Evolutionary conservation across 2,329 filamentous ascomycete genomes (phyloP).

Genomic region (Phoma sp.): DNA sequence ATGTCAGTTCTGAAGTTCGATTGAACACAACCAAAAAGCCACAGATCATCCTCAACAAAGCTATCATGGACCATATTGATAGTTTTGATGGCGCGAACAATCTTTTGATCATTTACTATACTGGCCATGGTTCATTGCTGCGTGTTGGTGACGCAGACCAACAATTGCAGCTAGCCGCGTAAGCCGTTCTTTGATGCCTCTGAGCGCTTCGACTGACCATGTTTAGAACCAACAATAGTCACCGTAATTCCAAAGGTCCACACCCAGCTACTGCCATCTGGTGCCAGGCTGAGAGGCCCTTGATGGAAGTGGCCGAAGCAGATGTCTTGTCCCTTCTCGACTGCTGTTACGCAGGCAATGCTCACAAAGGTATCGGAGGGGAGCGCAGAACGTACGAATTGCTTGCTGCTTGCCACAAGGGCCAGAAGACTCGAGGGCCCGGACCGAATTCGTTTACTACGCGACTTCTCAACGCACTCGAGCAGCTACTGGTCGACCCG

Average conservation of each 20-base stretch:
- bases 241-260: background rate
- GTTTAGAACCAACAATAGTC: background rate
- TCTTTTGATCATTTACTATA: conserved; percentile 41
- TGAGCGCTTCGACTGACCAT: background rate
- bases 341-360: conserved; percentile 37
- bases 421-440: background rate
- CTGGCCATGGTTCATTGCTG: conserved; percentile 30
- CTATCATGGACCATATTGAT: conserved; percentile 22
- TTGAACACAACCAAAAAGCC: background rate
- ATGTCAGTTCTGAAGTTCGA: background rate
- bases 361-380: conserved; percentile 16
- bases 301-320: conserved; percentile 16
- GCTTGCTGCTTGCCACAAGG: conserved; percentile 7
- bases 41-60: conserved; percentile 14
- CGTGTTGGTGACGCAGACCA: background rate
- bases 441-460: background rate
- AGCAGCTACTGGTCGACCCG: background rate
- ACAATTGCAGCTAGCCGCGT: conserved; percentile 24
- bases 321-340: conserved; percentile 42
- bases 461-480: background rate
- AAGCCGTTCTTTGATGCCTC: conserved; percentile 3
- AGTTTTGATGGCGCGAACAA: conserved; percentile 26
- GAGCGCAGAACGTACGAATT: conserved; percentile 11
- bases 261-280: conserved; percentile 12
- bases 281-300: conserved; percentile 24